phyloP scores from a whole-genome alignment of 441 rosid genomes.

The Pelargonium cotyledonis region DNA sequence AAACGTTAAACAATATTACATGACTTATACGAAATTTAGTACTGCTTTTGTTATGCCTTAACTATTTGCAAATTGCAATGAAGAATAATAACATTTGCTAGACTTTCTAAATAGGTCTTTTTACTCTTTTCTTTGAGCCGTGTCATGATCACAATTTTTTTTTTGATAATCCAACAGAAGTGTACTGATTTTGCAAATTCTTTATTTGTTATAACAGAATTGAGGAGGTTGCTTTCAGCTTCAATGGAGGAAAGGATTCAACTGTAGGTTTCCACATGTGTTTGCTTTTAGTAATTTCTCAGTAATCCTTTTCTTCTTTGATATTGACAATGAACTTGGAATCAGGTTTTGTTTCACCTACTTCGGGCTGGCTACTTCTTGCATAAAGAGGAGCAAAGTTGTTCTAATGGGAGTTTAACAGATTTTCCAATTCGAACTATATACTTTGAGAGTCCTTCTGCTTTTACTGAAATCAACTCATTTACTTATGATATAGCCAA shows the following conservation, averaged over 20 bases:
- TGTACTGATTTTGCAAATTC: conserved; percentile 11
- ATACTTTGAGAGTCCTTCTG: conserved; percentile 83
- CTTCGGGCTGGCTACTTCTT: conserved; percentile 91
- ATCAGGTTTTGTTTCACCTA: conserved; percentile 87
- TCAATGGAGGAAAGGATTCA: conserved; percentile 98
- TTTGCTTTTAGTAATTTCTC: conserved; percentile 8
- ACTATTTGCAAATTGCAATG: too few species aligned
- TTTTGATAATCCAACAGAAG: not conserved
- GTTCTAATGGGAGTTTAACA: conserved; percentile 51
- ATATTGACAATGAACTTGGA: conserved; percentile 22
- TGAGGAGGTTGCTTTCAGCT: conserved; percentile 97
- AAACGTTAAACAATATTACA: not conserved
- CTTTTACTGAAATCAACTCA: conserved; percentile 82
- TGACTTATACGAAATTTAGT: too few species aligned
- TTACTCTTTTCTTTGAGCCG: not conserved
- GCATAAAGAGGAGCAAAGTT: conserved; percentile 51
- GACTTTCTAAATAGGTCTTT: not conserved
- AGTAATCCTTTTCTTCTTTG: conserved; percentile 18
- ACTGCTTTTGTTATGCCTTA: too few species aligned
- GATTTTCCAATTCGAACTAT: conserved; percentile 82
- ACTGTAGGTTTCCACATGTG: conserved; percentile 53
- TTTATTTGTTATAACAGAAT: conserved; percentile 41
- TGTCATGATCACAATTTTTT: not conserved
- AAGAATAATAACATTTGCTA: not conserved
- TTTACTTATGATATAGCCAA: conserved; percentile 83